Evolutionary conservation across 2,329 filamentous ascomycete genomes (phyloP).

Genomic region (Aureobasidium mangrovei): DNA sequence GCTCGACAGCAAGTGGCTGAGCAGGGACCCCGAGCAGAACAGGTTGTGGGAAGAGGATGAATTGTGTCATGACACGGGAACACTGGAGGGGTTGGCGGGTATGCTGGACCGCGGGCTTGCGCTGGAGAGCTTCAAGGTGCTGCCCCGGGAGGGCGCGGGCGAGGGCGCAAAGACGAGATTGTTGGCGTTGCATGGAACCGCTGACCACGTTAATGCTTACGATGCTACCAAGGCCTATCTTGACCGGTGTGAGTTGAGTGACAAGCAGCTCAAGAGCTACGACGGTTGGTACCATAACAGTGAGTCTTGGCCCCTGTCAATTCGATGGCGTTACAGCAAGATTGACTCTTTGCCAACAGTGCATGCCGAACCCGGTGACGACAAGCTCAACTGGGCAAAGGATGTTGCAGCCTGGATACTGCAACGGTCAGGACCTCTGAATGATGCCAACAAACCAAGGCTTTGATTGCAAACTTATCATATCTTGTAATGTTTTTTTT

Average conservation of each 20-base stretch:
- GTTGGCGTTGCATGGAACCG: conserved; percentile 69
- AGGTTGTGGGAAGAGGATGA: conserved; percentile 55
- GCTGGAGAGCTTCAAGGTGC: conserved; percentile 49
- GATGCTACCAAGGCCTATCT: conserved; percentile 57
- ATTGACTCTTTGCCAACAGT: conserved; percentile 17
- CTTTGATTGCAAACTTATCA: not conserved
- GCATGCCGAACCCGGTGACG: conserved; percentile 29
- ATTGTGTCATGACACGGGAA: conserved; percentile 75
- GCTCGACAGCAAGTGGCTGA: conserved; percentile 56
- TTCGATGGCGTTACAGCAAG: too few relatives aligned
- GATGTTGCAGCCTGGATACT: conserved; percentile 30
- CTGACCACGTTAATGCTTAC: conserved; percentile 60
- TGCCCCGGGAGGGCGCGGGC: conserved; percentile 32
- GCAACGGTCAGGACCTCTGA: conserved; percentile 12
- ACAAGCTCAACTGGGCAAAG: conserved; percentile 26
- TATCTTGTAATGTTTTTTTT: not conserved
- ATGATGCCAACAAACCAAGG: not conserved
- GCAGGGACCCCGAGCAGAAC: conserved; percentile 56
- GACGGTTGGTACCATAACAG: conserved; percentile 69
- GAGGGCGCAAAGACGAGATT: conserved; percentile 53
- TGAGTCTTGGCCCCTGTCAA: conserved; percentile 24
- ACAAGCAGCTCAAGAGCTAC: conserved; percentile 65
- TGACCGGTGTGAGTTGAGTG: conserved; percentile 48
- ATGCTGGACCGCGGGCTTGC: conserved; percentile 65
- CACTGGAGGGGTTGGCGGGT: conserved; percentile 67